Evolutionary conservation across 23 red algal species (phyloP).

Genomic region (Gracilaria vermiculophylla): DNA sequence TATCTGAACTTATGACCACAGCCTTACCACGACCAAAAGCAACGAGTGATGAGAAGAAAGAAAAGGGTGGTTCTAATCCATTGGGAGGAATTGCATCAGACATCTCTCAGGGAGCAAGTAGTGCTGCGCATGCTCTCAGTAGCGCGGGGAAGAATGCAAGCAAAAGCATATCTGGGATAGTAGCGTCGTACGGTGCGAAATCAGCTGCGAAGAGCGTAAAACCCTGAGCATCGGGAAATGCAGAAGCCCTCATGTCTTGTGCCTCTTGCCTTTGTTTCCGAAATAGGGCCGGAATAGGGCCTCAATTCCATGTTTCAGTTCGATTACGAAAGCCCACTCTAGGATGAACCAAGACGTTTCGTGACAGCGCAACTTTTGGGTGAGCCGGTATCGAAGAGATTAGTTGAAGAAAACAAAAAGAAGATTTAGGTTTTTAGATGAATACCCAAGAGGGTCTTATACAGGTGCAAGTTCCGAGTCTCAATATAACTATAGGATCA

Average conservation of each 20-base stretch:
- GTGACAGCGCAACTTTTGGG: neutral
- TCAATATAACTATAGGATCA: no score
- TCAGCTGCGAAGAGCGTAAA: constrained; percentile 18
- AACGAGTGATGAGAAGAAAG: neutral
- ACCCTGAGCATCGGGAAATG: neutral
- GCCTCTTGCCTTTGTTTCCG: neutral
- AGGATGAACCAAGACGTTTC: neutral
- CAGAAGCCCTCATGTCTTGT: no score
- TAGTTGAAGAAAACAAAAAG: neutral
- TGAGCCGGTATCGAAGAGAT: neutral
- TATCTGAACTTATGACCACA: constrained; percentile 3
- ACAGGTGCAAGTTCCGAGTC: no score
- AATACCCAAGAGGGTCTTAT: neutral
- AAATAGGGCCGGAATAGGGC: neutral
- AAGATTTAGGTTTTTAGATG: neutral
- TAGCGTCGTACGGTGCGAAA: constrained; percentile 28
- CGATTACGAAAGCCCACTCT: no score
- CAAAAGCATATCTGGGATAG: constrained; percentile 53
- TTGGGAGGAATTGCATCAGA: constrained; percentile 46
- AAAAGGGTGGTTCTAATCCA: constrained; percentile 26
- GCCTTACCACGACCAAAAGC: neutral
- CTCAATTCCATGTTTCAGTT: neutral
- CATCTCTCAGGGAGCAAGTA: constrained; percentile 30
- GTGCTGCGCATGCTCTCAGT: constrained; percentile 32
- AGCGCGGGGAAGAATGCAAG: constrained; percentile 35